Conservation (phyloP, 148 eudicot genomes). For the Bassia scoparia region DNA sequence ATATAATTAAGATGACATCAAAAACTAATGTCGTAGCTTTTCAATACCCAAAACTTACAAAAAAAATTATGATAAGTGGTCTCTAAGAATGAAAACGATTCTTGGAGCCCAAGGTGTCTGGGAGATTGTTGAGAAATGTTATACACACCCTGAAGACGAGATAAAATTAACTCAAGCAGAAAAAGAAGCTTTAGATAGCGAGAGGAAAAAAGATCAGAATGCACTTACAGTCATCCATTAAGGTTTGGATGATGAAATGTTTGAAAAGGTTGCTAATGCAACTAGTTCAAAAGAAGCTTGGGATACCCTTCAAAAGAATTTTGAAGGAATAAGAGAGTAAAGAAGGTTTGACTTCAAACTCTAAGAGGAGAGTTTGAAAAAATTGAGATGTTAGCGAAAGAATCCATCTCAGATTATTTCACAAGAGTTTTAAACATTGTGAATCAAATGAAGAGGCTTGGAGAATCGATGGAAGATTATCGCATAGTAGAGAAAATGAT, state of each 20-base stretch:
- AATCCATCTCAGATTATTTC: too few relatives aligned
- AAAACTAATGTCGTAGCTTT: too few relatives aligned
- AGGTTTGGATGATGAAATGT: slow-evolving; percentile 11
- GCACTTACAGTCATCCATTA: neutral
- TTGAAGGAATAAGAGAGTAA: too few relatives aligned
- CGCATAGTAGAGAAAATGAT: neutral
- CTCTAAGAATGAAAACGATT: neutral
- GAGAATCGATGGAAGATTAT: neutral
- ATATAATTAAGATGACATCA: too few relatives aligned
- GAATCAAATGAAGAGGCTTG: too few relatives aligned
- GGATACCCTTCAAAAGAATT: neutral
- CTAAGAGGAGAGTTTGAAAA: too few relatives aligned
- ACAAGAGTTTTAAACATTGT: too few relatives aligned
- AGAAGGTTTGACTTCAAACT: too few relatives aligned
- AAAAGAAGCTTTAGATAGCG: neutral
- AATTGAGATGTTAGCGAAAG: too few relatives aligned
- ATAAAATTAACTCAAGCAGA: neutral
- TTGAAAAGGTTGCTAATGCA: slow-evolving; percentile 6
- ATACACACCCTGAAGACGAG: neutral
- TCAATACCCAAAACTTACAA: too few relatives aligned
- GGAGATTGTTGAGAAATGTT: slow-evolving; percentile 5
- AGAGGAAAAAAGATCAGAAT: neutral
- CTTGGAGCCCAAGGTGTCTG: neutral
- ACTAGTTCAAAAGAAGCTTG: neutral
- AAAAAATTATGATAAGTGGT: slow-evolving; percentile 8